These are phyloP conservation scores for Candida cerambycidarum DNA, from an alignment of 805 yeast genomes.

Conservation along the genomic window DNA sequence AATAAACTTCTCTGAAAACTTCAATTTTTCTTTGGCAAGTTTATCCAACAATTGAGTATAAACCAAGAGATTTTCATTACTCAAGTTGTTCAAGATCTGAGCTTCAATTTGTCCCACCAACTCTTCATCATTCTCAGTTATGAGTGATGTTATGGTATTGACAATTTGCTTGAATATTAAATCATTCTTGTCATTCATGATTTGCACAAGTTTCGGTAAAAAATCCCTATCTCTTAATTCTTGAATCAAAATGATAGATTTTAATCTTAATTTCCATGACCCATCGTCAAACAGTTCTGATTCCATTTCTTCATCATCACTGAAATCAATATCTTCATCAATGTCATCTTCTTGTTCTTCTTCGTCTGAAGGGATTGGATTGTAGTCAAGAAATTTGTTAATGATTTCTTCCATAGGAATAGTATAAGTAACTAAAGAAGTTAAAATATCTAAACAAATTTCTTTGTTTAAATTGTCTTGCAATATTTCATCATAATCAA, in stretches of 20 bases:
- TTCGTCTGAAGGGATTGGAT: constrained; percentile 32
- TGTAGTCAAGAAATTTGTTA: constrained; percentile 26
- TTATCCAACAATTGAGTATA: constrained; percentile 13
- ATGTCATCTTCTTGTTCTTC: constrained; percentile 35
- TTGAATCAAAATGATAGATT: constrained; percentile 43
- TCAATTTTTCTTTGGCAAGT: constrained; percentile 1
- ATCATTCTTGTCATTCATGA: constrained; percentile 43
- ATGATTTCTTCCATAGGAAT: constrained; percentile 10
- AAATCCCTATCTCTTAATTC: constrained; percentile 22
- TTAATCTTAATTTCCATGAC: constrained; percentile 61
- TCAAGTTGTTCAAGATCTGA: constrained; percentile 24
- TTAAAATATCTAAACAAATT: constrained; percentile 47
- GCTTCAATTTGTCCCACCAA: constrained; percentile 15
- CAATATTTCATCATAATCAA: constrained; percentile 45
- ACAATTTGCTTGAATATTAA: constrained; percentile 53
- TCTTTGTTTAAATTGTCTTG: constrained; percentile 50
- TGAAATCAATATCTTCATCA: constrained; percentile 37
- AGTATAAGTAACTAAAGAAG: constrained; percentile 20
- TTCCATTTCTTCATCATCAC: constrained; percentile 48
- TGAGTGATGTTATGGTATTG: constrained; percentile 34
- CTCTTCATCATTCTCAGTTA: not conserved
- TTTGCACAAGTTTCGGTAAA: constrained; percentile 11
- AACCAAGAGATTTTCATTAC: constrained; percentile 12
- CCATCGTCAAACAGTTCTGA: constrained; percentile 40
- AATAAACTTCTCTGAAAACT: constrained; percentile 11